These are phyloP conservation scores for Dryas integrifolia DNA, from an alignment of 331 rosid species.

Conservation along the genomic window DNA sequence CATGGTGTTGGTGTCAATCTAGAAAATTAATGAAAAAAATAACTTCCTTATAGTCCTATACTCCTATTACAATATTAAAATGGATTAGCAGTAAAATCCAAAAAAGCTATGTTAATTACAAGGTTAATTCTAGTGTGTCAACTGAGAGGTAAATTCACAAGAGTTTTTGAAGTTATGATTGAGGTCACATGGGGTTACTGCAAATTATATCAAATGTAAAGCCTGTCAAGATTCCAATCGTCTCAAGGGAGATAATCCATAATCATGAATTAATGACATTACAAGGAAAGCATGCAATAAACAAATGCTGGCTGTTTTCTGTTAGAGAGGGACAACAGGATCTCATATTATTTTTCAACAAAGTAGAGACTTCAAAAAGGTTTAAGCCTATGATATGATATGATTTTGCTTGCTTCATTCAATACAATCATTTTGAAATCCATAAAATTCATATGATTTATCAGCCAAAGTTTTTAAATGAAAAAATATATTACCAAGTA, in stretches of 20 bases:
- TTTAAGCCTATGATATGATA: background rate
- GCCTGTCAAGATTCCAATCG: conserved; percentile 5
- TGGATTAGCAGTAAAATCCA: background rate
- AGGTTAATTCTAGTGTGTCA: too few species aligned
- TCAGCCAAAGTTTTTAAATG: background rate
- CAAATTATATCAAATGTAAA: background rate
- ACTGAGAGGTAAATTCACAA: background rate
- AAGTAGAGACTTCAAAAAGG: too few species aligned
- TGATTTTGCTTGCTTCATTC: background rate
- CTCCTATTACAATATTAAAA: background rate
- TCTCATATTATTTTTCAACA: background rate
- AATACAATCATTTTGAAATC: background rate
- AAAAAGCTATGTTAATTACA: background rate
- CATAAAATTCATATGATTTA: background rate
- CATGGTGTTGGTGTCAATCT: too few species aligned
- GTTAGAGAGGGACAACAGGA: conserved; percentile 13
- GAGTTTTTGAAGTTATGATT: background rate
- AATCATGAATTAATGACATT: background rate
- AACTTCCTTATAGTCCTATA: background rate
- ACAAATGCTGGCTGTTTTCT: conserved; percentile 11
- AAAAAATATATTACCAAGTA: too few species aligned
- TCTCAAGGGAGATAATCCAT: background rate
- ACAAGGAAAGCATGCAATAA: background rate
- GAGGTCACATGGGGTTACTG: background rate
- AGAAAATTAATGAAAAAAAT: too few species aligned